These are phyloP conservation scores for Phaeotremella fagi DNA, from an alignment of 768 basidiomycete species.

Conservation along the genomic window DNA sequence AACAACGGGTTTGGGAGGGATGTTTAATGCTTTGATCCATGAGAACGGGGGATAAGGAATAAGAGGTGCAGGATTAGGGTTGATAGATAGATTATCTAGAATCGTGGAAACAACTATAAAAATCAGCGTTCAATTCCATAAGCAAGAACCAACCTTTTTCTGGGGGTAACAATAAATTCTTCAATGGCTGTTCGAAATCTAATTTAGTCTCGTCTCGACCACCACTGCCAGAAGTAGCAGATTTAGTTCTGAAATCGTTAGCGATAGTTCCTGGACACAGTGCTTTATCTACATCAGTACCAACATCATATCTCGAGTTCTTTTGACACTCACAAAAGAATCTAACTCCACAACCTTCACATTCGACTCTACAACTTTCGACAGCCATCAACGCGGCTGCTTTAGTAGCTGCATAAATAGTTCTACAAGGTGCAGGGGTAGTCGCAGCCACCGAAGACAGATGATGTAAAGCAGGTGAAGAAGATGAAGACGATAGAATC, in stretches of 20 bases:
- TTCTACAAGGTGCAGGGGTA: conserved; percentile 78
- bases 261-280: conserved; percentile 46
- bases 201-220: conserved; percentile 37
- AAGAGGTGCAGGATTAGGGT: conserved; percentile 24
- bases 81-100: conserved; percentile 29
- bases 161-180: conserved; percentile 24
- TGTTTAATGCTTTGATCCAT: conserved; percentile 10
- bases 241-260: conserved; percentile 44
- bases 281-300: conserved; percentile 13
- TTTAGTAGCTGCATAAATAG: conserved; percentile 80
- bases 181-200: conserved; percentile 27
- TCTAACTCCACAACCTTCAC: conserved; percentile 41
- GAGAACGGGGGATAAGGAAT: conserved; percentile 39
- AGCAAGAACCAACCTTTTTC: conserved; percentile 19
- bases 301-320: not conserved
- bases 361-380: conserved; percentile 38
- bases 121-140: not conserved
- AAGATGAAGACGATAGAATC: conserved; percentile 61
- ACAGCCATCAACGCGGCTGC: conserved; percentile 54
- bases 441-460: conserved; percentile 72
- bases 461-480: conserved; percentile 68
- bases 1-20: conserved; percentile 27
- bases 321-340: conserved; percentile 38
- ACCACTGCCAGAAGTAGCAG: conserved; percentile 22
- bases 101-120: conserved; percentile 27